These are phyloP conservation scores for Marasmius oreades DNA, from an alignment of 1,284 basidiomycete species.

Conservation along the genomic window DNA sequence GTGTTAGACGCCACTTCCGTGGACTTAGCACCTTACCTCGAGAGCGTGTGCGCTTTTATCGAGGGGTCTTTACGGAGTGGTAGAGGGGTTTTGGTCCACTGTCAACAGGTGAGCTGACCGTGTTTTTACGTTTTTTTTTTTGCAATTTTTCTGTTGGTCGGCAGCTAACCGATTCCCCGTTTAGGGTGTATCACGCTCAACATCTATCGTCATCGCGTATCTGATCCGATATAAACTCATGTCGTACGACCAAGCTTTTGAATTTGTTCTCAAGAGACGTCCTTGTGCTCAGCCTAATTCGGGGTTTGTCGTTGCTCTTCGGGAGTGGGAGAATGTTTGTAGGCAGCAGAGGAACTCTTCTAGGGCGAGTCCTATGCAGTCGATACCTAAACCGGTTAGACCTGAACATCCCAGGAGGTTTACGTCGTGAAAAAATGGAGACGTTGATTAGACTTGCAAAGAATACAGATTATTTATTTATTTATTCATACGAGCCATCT, in stretches of 20 bases:
- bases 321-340: constrained; percentile 44
- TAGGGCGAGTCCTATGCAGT: not conserved
- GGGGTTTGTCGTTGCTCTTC: constrained; percentile 50
- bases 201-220: constrained; percentile 66
- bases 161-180: not conserved
- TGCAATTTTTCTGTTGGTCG: not conserved
- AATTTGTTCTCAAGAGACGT: constrained; percentile 54
- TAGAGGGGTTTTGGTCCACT: constrained; percentile 60
- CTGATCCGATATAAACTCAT: constrained; percentile 63
- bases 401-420: constrained; percentile 27
- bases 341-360: not conserved
- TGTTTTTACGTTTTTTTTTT: constrained; percentile 10
- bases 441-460: too few relatives aligned
- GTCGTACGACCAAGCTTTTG: constrained; percentile 60
- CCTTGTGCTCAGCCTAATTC: constrained; percentile 70
- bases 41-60: constrained; percentile 54
- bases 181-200: constrained; percentile 64
- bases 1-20: constrained; percentile 55
- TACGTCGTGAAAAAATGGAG: constrained; percentile 19
- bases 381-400: constrained; percentile 8
- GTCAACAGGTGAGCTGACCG: constrained; percentile 52
- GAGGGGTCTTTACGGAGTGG: constrained; percentile 44
- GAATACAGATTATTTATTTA: not conserved
- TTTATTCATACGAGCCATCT: not conserved
- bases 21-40: constrained; percentile 52